Evolutionary conservation across 805 yeast genomes (phyloP).

Genomic region (Hanseniaspora singularis): DNA sequence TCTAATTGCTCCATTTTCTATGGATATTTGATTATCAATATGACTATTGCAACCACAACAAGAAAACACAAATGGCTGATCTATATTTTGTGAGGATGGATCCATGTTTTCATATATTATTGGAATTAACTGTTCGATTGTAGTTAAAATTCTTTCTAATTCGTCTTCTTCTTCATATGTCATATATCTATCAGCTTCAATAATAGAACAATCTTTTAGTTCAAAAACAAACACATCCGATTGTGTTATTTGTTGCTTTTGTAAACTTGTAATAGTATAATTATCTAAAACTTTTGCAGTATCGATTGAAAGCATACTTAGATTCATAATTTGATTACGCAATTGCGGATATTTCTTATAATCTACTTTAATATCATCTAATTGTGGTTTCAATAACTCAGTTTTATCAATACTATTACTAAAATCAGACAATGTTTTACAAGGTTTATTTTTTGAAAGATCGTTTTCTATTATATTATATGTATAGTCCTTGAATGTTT

Average conservation of each 20-base stretch:
- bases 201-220: conserved; percentile 9
- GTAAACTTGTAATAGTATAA: conserved; percentile 19
- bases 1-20: conserved; percentile 5
- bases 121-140: conserved; percentile 10
- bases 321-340: conserved; percentile 16
- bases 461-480: conserved; percentile 1
- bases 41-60: conserved; percentile 11
- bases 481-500: conserved; percentile 2
- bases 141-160: not conserved
- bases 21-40: conserved; percentile 1
- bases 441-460: not conserved
- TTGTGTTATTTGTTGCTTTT: conserved; percentile 22
- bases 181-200: not conserved
- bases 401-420: not conserved
- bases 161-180: not conserved
- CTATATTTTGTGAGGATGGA: conserved; percentile 1
- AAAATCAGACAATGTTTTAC: not conserved
- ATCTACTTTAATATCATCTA: not conserved
- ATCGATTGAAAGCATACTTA: conserved; percentile 22
- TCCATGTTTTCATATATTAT: conserved; percentile 6
- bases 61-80: conserved; percentile 1
- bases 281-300: conserved; percentile 21
- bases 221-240: conserved; percentile 24
- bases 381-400: not conserved
- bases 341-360: not conserved